Evolutionary conservation across 148 eudicot species (phyloP).

Genomic region (Vaccinium vitisidaea): DNA sequence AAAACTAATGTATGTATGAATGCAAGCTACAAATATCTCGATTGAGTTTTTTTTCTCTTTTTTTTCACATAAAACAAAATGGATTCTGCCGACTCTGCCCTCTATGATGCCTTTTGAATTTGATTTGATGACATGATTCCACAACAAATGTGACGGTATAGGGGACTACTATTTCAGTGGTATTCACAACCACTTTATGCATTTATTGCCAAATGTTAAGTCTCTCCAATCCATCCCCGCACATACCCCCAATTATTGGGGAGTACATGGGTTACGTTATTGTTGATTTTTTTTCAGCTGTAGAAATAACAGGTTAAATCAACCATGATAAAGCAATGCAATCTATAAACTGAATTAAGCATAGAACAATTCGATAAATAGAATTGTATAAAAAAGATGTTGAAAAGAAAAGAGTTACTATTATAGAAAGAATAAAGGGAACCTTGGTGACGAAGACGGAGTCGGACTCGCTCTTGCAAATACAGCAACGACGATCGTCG

Average conservation of each 20-base stretch:
- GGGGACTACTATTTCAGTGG: too few relatives aligned
- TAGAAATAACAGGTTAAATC: neutral
- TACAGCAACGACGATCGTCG: conserved; percentile 83
- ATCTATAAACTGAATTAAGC: neutral
- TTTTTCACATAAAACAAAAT: too few relatives aligned
- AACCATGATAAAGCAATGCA: neutral
- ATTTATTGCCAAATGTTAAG: too few relatives aligned
- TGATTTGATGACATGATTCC: too few relatives aligned
- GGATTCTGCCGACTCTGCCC: too few relatives aligned
- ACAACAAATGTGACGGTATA: too few relatives aligned
- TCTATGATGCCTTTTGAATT: too few relatives aligned
- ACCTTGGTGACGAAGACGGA: conserved; percentile 90
- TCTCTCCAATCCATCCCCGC: too few relatives aligned
- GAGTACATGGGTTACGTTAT: too few relatives aligned
- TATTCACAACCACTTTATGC: too few relatives aligned
- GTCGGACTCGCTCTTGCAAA: conserved; percentile 68
- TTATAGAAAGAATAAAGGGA: neutral
- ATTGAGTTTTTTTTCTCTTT: neutral
- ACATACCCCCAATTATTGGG: too few relatives aligned
- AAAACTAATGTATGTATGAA: neutral
- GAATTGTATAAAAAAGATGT: neutral
- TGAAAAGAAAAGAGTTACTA: too few relatives aligned
- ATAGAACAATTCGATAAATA: neutral
- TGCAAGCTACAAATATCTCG: neutral
- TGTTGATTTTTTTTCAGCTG: neutral